Conservation (phyloP, 257 asterid genomes). For the Fraxinus excelsior region DNA sequence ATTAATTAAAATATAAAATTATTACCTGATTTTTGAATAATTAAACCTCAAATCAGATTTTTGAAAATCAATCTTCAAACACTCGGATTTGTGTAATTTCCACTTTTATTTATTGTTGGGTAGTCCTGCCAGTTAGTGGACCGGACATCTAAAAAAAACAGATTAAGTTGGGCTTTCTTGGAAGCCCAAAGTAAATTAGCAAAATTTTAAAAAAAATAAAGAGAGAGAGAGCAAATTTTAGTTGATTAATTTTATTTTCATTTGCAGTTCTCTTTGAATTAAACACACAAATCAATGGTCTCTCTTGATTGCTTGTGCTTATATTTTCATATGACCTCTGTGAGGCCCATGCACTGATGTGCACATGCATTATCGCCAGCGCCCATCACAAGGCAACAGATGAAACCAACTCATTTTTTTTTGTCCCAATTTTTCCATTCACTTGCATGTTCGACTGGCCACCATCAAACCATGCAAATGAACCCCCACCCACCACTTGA, state of each 20-base stretch:
- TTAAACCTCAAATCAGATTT: too few species aligned
- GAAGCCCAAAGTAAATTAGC: too few species aligned
- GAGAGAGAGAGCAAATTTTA: too few species aligned
- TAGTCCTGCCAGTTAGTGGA: too few species aligned
- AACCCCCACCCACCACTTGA: not conserved
- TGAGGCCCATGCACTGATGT: not conserved
- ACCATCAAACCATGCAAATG: conserved; percentile 19
- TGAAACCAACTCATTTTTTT: conserved; percentile 2
- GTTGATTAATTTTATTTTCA: not conserved
- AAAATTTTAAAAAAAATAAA: too few species aligned
- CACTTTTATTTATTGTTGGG: too few species aligned
- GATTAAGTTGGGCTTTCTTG: too few species aligned
- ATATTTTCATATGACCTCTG: not conserved
- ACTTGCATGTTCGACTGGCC: conserved; percentile 40
- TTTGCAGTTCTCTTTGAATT: not conserved
- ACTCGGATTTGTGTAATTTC: too few species aligned
- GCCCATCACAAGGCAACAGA: conserved; percentile 2
- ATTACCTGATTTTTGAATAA: too few species aligned
- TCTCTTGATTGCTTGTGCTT: not conserved
- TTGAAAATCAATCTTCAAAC: too few species aligned
- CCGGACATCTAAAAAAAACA: too few species aligned
- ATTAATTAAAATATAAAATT: too few species aligned
- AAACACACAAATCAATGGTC: not conserved
- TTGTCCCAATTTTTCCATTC: conserved; percentile 17
- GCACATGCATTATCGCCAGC: conserved; percentile 9